These are phyloP conservation scores for Jaltomata sinuosa DNA, from an alignment of 257 asterid species.

Conservation along the genomic window DNA sequence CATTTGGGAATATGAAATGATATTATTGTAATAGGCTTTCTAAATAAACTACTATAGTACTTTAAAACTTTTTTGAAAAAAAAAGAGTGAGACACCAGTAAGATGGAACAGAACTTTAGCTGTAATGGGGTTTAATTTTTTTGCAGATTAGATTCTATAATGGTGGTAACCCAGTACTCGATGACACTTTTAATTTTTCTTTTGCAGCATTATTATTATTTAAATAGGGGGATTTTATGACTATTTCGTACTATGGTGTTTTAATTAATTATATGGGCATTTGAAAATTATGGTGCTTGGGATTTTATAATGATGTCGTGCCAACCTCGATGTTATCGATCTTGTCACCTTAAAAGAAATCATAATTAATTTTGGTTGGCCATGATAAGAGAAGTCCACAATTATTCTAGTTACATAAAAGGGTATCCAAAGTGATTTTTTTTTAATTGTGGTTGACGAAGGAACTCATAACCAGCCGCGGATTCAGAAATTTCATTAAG, in stretches of 20 bases:
- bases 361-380: not conserved
- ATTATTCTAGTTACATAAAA: not conserved
- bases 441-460: too few species aligned
- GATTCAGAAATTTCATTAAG: too few species aligned
- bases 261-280: not conserved
- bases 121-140: conserved; percentile 23
- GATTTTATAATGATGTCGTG: conserved; percentile 20
- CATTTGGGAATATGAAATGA: not conserved
- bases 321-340: conserved; percentile 39
- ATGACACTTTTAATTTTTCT: conserved; percentile 19
- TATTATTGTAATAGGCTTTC: not conserved
- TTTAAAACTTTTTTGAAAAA: not conserved
- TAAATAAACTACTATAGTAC: not conserved
- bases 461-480: too few species aligned
- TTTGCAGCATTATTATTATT: not conserved
- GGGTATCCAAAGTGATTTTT: conserved; percentile 1
- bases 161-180: conserved; percentile 35
- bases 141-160: conserved; percentile 21
- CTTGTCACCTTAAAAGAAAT: conserved; percentile 6
- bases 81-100: conserved; percentile 8
- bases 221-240: not conserved
- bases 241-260: not conserved
- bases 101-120: conserved; percentile 33
- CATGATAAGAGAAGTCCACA: not conserved
- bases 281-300: not conserved